phyloP scores from a whole-genome alignment of 345 rosid genomes.

The Gossypium arboreum region DNA sequence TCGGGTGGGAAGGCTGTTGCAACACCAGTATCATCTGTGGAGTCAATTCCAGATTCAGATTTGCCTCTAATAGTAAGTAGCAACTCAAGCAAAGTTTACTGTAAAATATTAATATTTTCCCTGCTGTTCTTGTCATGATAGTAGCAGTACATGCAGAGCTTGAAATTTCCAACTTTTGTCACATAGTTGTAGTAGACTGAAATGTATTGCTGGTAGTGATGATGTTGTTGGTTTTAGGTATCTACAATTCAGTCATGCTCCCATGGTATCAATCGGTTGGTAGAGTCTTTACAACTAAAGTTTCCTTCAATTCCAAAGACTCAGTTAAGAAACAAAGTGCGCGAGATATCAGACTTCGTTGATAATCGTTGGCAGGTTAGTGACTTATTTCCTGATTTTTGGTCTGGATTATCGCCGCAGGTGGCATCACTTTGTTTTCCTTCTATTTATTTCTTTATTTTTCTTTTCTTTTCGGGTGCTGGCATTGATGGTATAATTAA shows the following conservation, averaged over 20 bases:
- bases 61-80: constrained; percentile 52
- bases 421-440: background rate
- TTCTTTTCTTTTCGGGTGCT: too few species aligned
- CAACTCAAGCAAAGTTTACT: constrained; percentile 4
- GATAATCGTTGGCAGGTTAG: constrained; percentile 93
- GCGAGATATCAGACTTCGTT: constrained; percentile 75
- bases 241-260: constrained; percentile 65
- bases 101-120: background rate
- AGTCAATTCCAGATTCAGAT: constrained; percentile 50
- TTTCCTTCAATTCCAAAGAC: constrained; percentile 64
- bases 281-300: constrained; percentile 70
- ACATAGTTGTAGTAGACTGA: background rate
- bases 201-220: constrained; percentile 22
- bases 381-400: constrained; percentile 2
- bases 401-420: background rate
- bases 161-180: background rate
- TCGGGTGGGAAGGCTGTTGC: constrained; percentile 29
- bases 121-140: background rate
- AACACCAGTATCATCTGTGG: constrained; percentile 32
- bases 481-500: too few species aligned
- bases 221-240: constrained; percentile 45
- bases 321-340: constrained; percentile 67
- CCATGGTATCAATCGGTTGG: constrained; percentile 56
- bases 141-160: background rate
- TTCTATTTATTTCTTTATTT: background rate